Base-by-base conservation (phyloP, 495 filamentous ascomycete species). In the Trichoderma asperelloides region DNA sequence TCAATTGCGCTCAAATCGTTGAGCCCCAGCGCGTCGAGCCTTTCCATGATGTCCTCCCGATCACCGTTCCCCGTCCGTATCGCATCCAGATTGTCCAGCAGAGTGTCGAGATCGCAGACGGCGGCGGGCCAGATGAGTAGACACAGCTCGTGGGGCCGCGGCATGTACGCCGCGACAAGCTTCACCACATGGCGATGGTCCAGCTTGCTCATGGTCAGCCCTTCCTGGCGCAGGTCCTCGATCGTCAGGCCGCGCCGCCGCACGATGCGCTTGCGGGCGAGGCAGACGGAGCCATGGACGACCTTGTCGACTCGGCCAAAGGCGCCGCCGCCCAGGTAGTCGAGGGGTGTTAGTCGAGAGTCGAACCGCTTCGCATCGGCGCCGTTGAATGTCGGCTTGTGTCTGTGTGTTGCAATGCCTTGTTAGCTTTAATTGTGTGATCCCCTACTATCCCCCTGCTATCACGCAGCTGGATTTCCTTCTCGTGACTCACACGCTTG, bases 71-170 rank as follows among this genome's bases (percentile, higher is more conserved):
- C 69, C 7, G 68, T 65, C 21, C 71, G 70, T 43, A 79, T 67
- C 12, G 64, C 63, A 33, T 80, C 77, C 16, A 81, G 69, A 67
- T 80, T 76, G 49, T 70, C 71, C 33, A 81, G 72, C 21, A 81
- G 71, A 45, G 47, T 67, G 33, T 76, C 70, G 21, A 81, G 72
- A 63, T 77, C 78, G 70, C 79, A 81, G 23, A 74, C 73, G 51
- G 78, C 78, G 16, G 75, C 78, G 16, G 79, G 79, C 74, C 77
- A 80, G 2, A 78, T 65, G n/a, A 81, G 73, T 33, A 81, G 51
- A 67, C 72, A 78, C 15, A 81, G 71, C 16, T 72, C 70, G 28
- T 72, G 68, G 4, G 66, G 63, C 8, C 67, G 71, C 28, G 73
- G 66, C 65, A 71, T 76, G 69, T 80, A 81, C 16, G 79, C 77